Conservation (phyloP, 345 rosid genomes). For the Balakata baccata region DNA sequence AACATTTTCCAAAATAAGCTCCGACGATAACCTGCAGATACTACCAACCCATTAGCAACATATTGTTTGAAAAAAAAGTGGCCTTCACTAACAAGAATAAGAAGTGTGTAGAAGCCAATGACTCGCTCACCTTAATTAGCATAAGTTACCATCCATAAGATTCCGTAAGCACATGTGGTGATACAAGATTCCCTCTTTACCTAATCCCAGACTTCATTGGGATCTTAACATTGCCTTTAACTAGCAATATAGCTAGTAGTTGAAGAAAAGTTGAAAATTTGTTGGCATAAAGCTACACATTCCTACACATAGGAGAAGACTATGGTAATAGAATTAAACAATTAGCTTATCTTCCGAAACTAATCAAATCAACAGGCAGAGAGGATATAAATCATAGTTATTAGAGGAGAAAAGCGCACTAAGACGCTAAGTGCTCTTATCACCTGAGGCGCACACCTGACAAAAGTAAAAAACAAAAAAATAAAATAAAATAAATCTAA, state of each 20-base stretch:
- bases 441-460: too few species aligned
- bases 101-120: neutral
- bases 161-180: neutral
- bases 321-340: neutral
- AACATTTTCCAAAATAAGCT: slow-evolving; percentile 6
- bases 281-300: neutral
- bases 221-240: slow-evolving; percentile 9
- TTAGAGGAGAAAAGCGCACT: too few species aligned
- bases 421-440: too few species aligned
- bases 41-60: neutral
- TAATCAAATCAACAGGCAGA: neutral
- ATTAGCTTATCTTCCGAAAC: slow-evolving; percentile 2
- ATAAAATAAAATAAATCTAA: too few species aligned
- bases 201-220: slow-evolving; percentile 5
- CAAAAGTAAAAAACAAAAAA: too few species aligned
- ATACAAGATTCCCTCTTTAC: neutral
- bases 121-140: slow-evolving; percentile 2
- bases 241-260: slow-evolving; percentile 4
- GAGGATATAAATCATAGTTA: too few species aligned
- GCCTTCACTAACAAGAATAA: neutral
- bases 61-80: neutral
- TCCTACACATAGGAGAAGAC: neutral
- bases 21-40: slow-evolving; percentile 14
- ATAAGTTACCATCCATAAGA: neutral
- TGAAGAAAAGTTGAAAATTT: neutral